Base-by-base conservation (phyloP, 306 rosid genomes). In the Astragalus glycyphyllos region DNA sequence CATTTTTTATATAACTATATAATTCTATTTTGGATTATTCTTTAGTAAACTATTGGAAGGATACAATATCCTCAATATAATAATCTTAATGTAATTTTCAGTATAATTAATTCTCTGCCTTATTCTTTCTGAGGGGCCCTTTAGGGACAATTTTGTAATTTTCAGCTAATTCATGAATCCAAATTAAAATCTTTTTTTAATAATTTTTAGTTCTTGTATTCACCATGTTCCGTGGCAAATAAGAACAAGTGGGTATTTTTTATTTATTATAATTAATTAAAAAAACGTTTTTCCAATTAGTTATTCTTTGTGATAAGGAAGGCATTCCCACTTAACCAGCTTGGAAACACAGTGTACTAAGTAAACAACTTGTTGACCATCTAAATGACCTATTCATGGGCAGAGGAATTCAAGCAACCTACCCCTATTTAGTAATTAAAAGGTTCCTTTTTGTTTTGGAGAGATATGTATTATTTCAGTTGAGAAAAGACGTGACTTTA, bases 31-130 rank as follows among this genome's bases (percentile, higher is more conserved):
- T 58, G 78, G 77, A 75, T 73, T 80, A 11, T 75, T 57, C 65
- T 75, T 75, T 72, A 72, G 67, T 76, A 38, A 50, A 61, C 46
- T 65, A 7, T 32, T 31, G 16, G 74, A 58, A 53, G 82, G 73
- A 70, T 23, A 58, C 80, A 70, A n/a, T 59, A n/a, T 59, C 54
- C 34, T 66, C 72, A 41, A 73, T 67, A 50, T 68, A 53, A 75
- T 79, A 79, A 37, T 60, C 35, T 60, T 65, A 77, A 77, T 46
- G 80, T 83, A 42, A 70, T 46, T 54, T 62, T 84, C 87, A 71
- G 48, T 46, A 31, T 35, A 58, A 58, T 55, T 75, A 60, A 58
- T 73, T 65, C 35, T 61, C 35, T 51, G 51, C 65, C 69, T 41
- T 70, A 78, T 68, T 78, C 77, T 65, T 65, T 74, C 11, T 41